Evolutionary conservation across 345 rosid genomes (phyloP).

Genomic region (Clarkia xantiana): DNA sequence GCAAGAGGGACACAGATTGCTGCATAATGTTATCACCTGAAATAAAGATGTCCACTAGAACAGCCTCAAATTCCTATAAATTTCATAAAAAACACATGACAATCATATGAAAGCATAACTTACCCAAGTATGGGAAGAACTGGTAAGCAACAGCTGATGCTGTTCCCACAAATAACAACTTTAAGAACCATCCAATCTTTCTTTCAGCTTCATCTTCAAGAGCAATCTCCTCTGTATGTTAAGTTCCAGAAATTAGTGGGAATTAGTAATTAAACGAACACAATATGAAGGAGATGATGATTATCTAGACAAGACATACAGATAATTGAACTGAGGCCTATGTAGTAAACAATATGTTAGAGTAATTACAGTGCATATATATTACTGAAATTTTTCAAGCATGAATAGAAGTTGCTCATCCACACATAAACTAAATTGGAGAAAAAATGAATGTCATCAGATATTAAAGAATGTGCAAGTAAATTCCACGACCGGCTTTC

Average conservation of each 20-base stretch:
- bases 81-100: slow-evolving; percentile 4
- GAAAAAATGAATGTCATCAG: too few relatives aligned
- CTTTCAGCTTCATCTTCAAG: slow-evolving; percentile 80
- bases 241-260: neutral
- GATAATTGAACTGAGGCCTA: too few relatives aligned
- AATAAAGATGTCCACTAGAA: slow-evolving; percentile 4
- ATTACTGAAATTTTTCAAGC: too few relatives aligned
- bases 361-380: too few relatives aligned
- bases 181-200: slow-evolving; percentile 77
- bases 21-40: slow-evolving; percentile 78
- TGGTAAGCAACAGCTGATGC: slow-evolving; percentile 58
- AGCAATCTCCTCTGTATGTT: slow-evolving; percentile 38
- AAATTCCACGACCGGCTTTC: too few relatives aligned
- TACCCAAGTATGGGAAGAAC: slow-evolving; percentile 84
- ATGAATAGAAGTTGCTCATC: too few relatives aligned
- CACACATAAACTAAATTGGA: too few relatives aligned
- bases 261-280: too few relatives aligned
- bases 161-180: slow-evolving; percentile 64
- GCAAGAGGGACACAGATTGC: slow-evolving; percentile 77
- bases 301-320: too few relatives aligned
- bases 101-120: slow-evolving; percentile 1
- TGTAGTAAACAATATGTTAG: too few relatives aligned
- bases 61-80: neutral
- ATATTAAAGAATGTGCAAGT: too few relatives aligned
- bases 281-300: too few relatives aligned